Evolutionary conservation across 306 rosid species (phyloP).

Genomic region (Medicago lupulina): DNA sequence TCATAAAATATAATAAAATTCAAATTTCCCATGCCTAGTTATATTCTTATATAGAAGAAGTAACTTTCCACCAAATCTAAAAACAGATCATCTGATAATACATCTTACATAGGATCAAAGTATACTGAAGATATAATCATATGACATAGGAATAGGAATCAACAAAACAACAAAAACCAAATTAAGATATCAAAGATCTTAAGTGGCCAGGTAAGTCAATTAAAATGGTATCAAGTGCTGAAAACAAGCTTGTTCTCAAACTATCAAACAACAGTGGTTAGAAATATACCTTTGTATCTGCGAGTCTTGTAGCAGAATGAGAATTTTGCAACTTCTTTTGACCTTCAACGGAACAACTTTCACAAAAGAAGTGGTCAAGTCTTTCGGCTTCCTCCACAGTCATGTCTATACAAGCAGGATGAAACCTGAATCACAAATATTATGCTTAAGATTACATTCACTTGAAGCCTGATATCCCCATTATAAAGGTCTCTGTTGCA

Average conservation of each 20-base stretch:
- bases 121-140: too few species aligned
- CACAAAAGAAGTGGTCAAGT: constrained; percentile 94
- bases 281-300: constrained; percentile 85
- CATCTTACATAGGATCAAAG: background rate
- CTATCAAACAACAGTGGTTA: constrained; percentile 14
- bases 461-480: constrained; percentile 32
- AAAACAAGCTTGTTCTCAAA: constrained; percentile 15
- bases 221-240: constrained; percentile 29
- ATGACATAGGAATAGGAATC: too few species aligned
- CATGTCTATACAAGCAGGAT: constrained; percentile 99
- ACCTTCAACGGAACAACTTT: constrained; percentile 86
- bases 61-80: constrained; percentile 1
- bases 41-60: constrained; percentile 23
- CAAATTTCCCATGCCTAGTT: constrained; percentile 4
- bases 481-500: constrained; percentile 13
- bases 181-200: constrained; percentile 30
- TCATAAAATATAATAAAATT: constrained; percentile 19
- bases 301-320: constrained; percentile 63
- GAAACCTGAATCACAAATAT: constrained; percentile 87
- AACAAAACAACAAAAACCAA: too few species aligned
- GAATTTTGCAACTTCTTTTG: constrained; percentile 89
- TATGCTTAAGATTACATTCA: constrained; percentile 51
- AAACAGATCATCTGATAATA: constrained; percentile 11
- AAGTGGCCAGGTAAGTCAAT: constrained; percentile 28
- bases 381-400: constrained; percentile 87